Evolutionary conservation across 2,329 filamentous ascomycete species (phyloP).

Genomic region (Sporothrix schenckii): DNA sequence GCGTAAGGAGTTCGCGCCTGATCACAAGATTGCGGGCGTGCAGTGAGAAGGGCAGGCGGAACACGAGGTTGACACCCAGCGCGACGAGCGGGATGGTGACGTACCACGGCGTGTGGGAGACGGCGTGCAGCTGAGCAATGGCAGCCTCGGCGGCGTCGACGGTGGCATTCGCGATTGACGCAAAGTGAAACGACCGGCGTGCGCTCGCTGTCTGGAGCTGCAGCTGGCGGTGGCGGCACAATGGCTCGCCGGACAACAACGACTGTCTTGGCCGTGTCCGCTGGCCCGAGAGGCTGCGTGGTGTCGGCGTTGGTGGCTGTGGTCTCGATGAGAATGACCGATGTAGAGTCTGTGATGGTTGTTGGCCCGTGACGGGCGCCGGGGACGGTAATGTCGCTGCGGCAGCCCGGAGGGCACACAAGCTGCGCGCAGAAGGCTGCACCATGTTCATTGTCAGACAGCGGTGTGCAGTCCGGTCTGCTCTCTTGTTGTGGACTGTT

Average conservation of each 20-base stretch:
- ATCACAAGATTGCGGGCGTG: conserved; percentile 44
- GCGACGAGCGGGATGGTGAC: conserved; percentile 58
- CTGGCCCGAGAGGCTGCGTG: neutral
- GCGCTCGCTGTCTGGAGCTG: neutral
- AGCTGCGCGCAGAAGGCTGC: neutral
- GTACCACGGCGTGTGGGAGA: conserved; percentile 56
- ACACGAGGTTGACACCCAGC: conserved; percentile 43
- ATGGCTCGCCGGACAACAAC: neutral
- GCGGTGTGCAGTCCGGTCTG: neutral
- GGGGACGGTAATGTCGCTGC: neutral
- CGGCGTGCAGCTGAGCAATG: conserved; percentile 50
- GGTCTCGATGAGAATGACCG: conserved; percentile 3
- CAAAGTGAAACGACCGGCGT: conserved; percentile 29
- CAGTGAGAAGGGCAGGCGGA: conserved; percentile 53
- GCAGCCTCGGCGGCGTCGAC: conserved; percentile 49
- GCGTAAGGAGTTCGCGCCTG: conserved; percentile 40
- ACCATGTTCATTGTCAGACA: neutral
- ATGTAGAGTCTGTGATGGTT: neutral
- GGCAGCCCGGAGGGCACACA: neutral
- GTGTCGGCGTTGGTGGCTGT: neutral
- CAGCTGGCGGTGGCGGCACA: neutral
- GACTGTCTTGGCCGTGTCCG: neutral
- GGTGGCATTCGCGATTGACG: conserved; percentile 37
- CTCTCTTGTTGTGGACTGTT: neutral
- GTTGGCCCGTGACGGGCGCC: neutral